Evolutionary conservation across 495 filamentous ascomycete species (phyloP), one percentile per base, ranked within the genome.

Genomic region (Penicillium chermesinum): DNA sequence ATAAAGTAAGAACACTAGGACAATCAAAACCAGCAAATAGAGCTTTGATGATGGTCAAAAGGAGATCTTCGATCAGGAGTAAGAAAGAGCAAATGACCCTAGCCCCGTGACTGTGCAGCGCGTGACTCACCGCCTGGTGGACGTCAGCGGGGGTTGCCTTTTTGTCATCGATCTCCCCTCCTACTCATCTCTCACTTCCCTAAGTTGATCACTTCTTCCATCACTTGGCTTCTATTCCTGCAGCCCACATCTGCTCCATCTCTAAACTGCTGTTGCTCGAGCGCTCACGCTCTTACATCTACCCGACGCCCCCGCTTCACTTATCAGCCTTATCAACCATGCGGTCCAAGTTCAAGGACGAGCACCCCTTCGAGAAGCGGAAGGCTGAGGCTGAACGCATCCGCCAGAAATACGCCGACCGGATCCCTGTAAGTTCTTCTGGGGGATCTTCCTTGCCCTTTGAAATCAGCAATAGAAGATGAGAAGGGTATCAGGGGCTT

Each of bases 341-440:
- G 90, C 83, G 89, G 62, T 89, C 86, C 67, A 97, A 96, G 81
- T 97, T 97, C 75, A 98, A 97, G 87, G 93, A 98, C 84, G 93
- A 97, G 83, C 93, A 96, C 75, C 88, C 90, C 65, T 97, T 97
- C 70, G 91, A 96, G 88, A 97, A 98, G 86, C 75, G 77, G 57
- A 95, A 96, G 87, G 93, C 93, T 48, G 93, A 98, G 71, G 93
- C 93, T 64, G 94, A 97, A 77, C 90, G 93, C 61, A 96, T 96
- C 62, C 90, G 94, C 52, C 91, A 96, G 77, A 99, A 97, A 72
- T 99, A 99, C 70, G 83, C 87, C 53, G 93, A 99, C 70, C 90
- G 93, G 59, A 99, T 99, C 72, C 93, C 93, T 36, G 93, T 98
- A 84, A 71, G 88, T 84, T 45, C 51, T 49, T 35, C 35, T 35